Evolutionary conservation across 2,329 filamentous ascomycete genomes (phyloP), one percentile per base, ranked within the genome.

Genomic region (Dothistroma pini): DNA sequence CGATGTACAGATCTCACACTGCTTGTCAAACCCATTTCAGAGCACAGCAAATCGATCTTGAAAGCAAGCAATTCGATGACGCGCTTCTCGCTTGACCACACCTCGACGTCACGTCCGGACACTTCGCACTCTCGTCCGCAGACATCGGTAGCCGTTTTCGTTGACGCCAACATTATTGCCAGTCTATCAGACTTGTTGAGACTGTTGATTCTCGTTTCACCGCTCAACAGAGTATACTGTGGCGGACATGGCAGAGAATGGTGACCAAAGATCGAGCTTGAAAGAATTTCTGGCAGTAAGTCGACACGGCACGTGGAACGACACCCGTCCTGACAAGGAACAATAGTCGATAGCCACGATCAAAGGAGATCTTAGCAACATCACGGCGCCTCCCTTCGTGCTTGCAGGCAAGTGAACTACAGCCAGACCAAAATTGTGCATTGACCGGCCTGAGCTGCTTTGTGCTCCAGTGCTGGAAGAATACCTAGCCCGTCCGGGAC

Each of bases 351-450:
- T 80, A 52, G 74, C 78, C 32, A 79, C 77, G 1, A 78, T 80
- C 57, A 76, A 75, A 68, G 78, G 78, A 38, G 78, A 80, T 59
- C 71, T 80, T 7, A 75, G 71, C 49, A 80, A 78, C 57, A 80
- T 80, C 58, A 80, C 78, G 9, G 78, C 78, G 0, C 78, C 78
- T 2, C 78, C 78, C 3, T 80, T 80, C 59, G 73, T 80, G 7
- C 70, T 80, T 0, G 76, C 76, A 2, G 73, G 77, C 56, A 76
- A 79, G 54, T 79, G 76, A 0, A 80, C 78, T 0, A 77, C 77
- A 4, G 77, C 6, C 25, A 29, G 25, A 29, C 25, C 25, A 29
- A 6, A 29, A 6, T 29, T 6, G 25, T 29, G 25, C 6, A 29
- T 3, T 29, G 25, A 29, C 6, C 6, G 25, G 25, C 25, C 25